Percentiles rank a stretch among this genome's conserved stretches.
Conservation (phyloP, 2,329 filamentous ascomycete species). For the Juglanconis oblonga region DNA sequence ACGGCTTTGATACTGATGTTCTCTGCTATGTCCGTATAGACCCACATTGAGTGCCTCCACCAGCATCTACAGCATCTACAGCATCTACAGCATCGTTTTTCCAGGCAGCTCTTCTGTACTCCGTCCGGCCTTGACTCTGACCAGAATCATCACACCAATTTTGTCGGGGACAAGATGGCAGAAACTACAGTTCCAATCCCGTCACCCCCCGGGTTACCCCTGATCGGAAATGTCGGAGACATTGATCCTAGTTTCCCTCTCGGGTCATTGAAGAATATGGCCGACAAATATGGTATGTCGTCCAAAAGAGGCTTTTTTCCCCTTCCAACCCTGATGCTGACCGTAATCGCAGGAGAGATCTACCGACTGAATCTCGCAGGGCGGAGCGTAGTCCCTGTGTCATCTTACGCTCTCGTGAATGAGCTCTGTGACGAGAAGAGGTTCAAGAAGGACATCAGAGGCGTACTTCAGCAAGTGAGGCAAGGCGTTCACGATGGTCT, state of each 20-base stretch:
- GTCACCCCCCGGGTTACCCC: conserved; percentile 59
- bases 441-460: conserved; percentile 55
- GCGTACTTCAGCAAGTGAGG: conserved; percentile 51
- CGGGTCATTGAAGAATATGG: conserved; percentile 52
- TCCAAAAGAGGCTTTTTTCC: neutral
- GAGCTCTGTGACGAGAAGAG: conserved; percentile 63
- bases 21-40: too few relatives aligned
- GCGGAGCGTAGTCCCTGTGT: conserved; percentile 11
- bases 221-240: conserved; percentile 64
- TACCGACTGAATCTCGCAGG: conserved; percentile 18
- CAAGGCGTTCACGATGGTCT: conserved; percentile 61
- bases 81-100: too few relatives aligned
- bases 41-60: too few relatives aligned
- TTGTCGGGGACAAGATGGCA: conserved; percentile 10
- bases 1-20: too few relatives aligned
- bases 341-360: conserved; percentile 15
- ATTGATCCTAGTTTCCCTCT: conserved; percentile 58
- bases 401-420: conserved; percentile 42
- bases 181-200: conserved; percentile 49
- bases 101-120: too few relatives aligned
- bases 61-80: too few relatives aligned
- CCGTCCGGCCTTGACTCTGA: too few relatives aligned
- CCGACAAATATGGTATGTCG: conserved; percentile 61
- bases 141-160: neutral
- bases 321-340: conserved; percentile 2